Conservation (phyloP, 257 asterid genomes). For the Nicotiana tomentosiformis region DNA sequence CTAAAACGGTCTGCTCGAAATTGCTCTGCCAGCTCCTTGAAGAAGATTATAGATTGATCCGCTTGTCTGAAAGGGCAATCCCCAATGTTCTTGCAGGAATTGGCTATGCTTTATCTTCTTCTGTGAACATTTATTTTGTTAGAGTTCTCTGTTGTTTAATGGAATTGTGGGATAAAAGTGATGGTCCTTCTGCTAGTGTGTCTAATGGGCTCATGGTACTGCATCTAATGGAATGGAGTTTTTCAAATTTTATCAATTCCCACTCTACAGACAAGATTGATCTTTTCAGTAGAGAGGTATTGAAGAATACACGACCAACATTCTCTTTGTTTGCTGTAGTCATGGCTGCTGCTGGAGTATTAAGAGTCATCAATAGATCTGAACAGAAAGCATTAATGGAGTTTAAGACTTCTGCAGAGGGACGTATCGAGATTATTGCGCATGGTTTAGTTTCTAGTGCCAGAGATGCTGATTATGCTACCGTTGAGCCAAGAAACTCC, state of each 20-base stretch:
- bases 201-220: constrained; percentile 72
- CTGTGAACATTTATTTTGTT: constrained; percentile 33
- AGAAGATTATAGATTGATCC: constrained; percentile 36
- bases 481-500: constrained; percentile 23
- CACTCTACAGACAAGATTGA: constrained; percentile 50
- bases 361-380: constrained; percentile 63
- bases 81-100: constrained; percentile 64
- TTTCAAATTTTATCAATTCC: constrained; percentile 43
- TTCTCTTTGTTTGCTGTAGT: constrained; percentile 53
- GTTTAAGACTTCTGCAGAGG: constrained; percentile 48
- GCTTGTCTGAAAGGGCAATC: constrained; percentile 44
- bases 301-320: constrained; percentile 39
- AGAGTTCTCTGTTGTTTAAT: constrained; percentile 46
- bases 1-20: constrained; percentile 60
- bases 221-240: constrained; percentile 83
- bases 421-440: constrained; percentile 44
- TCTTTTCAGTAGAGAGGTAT: constrained; percentile 31
- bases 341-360: constrained; percentile 81
- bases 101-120: constrained; percentile 78
- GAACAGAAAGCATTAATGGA: constrained; percentile 46
- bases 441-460: constrained; percentile 32
- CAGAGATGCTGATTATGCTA: constrained; percentile 16
- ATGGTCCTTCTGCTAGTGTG: constrained; percentile 42
- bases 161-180: constrained; percentile 55
- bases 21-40: constrained; percentile 54